Evolutionary conservation across 2,329 filamentous ascomycete genomes (phyloP).

Genomic region (Madurella fahalii): DNA sequence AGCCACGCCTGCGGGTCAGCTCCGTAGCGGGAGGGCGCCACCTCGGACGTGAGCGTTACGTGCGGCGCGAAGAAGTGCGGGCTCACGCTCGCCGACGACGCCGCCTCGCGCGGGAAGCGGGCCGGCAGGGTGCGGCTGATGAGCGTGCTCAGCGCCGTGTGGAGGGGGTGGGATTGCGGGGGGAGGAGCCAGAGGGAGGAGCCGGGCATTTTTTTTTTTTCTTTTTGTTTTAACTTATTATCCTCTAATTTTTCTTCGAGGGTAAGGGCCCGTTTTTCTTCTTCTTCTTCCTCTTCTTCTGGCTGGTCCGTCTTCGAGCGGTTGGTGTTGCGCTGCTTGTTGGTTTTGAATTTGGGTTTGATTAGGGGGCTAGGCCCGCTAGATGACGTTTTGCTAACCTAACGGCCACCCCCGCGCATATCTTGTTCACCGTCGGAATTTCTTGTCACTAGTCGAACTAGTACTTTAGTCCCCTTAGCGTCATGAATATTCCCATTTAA

Average conservation of each 20-base stretch:
- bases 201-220: constrained; percentile 28
- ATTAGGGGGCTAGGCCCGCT: no score
- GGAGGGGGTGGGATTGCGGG: constrained; percentile 23
- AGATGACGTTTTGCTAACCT: no score
- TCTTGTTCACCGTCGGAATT: no score
- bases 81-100: constrained; percentile 12
- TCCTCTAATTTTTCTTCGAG: constrained; percentile 1
- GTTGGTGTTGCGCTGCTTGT: no score
- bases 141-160: constrained; percentile 23
- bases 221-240: neutral
- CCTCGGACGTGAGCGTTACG: constrained; percentile 31
- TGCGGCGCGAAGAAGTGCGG: constrained; percentile 28
- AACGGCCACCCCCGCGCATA: no score
- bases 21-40: constrained; percentile 24
- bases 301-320: no score
- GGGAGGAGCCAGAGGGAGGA: constrained; percentile 34
- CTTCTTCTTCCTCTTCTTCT: no score
- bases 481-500: no score
- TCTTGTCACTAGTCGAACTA: no score
- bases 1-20: constrained; percentile 30
- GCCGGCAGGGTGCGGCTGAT: constrained; percentile 25
- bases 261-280: no score
- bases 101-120: constrained; percentile 24
- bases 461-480: no score
- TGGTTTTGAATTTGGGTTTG: no score